These are phyloP conservation scores for Phytophthora meadii DNA, from an alignment of 352 stramenopile genomes.

Conservation along the genomic window DNA sequence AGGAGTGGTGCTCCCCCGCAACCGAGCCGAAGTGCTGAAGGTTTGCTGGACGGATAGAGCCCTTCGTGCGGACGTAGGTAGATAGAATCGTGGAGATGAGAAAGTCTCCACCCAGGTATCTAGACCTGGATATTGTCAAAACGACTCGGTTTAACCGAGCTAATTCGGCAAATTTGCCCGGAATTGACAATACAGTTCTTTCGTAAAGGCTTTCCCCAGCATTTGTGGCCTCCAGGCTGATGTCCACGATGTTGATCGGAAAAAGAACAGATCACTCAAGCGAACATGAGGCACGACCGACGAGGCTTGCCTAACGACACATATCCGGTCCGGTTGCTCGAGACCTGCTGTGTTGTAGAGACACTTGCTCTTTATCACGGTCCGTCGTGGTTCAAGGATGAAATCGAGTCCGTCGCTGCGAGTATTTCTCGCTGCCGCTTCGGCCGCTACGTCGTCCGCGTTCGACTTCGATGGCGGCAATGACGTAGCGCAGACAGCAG, in stretches of 20 bases:
- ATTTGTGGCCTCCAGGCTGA: background rate
- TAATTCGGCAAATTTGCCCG: no score
- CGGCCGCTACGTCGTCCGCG: conserved; percentile 11
- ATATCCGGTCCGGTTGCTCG: background rate
- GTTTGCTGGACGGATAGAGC: no score
- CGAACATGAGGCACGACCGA: background rate
- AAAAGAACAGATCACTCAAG: background rate
- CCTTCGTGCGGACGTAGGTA: no score
- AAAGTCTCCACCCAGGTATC: no score
- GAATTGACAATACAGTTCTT: background rate
- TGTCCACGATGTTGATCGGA: background rate
- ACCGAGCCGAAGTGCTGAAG: no score
- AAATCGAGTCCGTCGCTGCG: background rate
- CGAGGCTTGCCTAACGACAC: no score
- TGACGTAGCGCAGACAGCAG: conserved; percentile 18
- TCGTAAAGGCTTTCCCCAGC: conserved; percentile 13
- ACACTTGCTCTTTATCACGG: conserved; percentile 15
- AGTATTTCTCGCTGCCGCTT: conserved; percentile 6
- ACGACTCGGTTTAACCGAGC: no score
- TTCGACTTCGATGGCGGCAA: conserved; percentile 19
- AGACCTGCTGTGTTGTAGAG: background rate
- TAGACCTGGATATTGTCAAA: no score
- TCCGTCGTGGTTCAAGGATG: background rate
- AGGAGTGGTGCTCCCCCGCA: no score
- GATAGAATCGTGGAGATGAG: no score